Conservation (phyloP, 345 rosid species). For the Firmiana major region DNA sequence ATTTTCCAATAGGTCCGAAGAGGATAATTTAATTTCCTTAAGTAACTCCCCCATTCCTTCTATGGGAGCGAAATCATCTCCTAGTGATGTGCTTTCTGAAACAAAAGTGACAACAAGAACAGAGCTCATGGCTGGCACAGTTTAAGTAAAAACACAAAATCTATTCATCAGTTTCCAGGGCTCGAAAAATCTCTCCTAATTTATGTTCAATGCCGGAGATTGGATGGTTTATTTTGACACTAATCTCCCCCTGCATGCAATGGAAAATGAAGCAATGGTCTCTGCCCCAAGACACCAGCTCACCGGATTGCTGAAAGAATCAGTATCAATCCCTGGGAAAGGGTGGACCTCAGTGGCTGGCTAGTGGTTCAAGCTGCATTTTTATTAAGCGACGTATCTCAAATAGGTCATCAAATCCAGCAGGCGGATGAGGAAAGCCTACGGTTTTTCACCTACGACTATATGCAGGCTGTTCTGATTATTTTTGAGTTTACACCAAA, state of each 20-base stretch:
- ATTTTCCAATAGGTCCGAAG: slow-evolving; percentile 40
- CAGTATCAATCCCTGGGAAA: background rate
- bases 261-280: background rate
- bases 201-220: background rate
- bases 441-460: slow-evolving; percentile 26
- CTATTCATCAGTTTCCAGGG: background rate
- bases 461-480: background rate
- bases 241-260: background rate
- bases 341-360: slow-evolving; percentile 17
- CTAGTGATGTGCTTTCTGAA: slow-evolving; percentile 25
- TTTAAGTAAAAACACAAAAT: slow-evolving; percentile 2
- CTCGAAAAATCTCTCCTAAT: background rate
- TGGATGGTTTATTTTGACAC: background rate
- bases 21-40: slow-evolving; percentile 37
- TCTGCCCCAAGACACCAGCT: background rate
- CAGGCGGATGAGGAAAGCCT: background rate
- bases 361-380: background rate
- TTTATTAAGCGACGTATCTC: background rate
- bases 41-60: slow-evolving; percentile 52
- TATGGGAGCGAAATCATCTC: slow-evolving; percentile 34
- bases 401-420: background rate
- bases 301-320: background rate
- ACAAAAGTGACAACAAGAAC: slow-evolving; percentile 20
- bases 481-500: too few species aligned
- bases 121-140: background rate